Base-by-base conservation (phyloP, 2,329 filamentous ascomycete species). In the Colletotrichum limetticola region DNA sequence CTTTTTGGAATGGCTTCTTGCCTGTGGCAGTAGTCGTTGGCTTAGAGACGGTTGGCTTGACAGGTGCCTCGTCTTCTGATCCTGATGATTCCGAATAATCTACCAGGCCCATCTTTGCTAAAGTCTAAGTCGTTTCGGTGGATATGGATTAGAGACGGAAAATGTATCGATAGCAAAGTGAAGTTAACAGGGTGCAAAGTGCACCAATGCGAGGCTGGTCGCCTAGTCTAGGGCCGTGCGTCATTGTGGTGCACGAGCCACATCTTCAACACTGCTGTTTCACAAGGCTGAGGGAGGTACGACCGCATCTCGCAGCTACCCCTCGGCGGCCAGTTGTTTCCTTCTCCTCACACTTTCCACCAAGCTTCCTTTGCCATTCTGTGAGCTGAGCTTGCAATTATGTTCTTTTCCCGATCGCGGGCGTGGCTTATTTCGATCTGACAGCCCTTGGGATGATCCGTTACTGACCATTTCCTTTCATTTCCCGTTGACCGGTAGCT, bases 1-100 rank as follows among this genome's bases (percentile, higher is more conserved):
- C 90, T 82, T 95, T 95, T 78, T 93, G 92, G 79, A 95, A 93
- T 22, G 90, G 84, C 72, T 92, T 89, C 81, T 94, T 78, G 26
- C 79, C 71, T 61, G 76, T 53, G 71, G 42, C 42, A 16, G 77
- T 66, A 76, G 74, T 60, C 62, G 78, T 71, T 62, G 81, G 76
- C 77, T 85, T 81, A 26, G 80, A 67, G 26, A 55, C 26, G 58
- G 76, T 76, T 8, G 79, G 78, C 70, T 80, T 78, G 60, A 69
- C 37, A 7, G 78, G 76, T 22, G 78, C 71, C 69, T 82, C 81
- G 49, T 82, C 72, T 67, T 94, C 92, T 19, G 87, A 86, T 67
- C 93, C 93, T 14, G 93, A 95, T 59, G 92, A 97, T 80, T 95
- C 94, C 4, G 94, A 95, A 78, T 97, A 97, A 74, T 93, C 91